Conservation (phyloP, 192 early-diverging fungal species). For the Podila verticillata region DNA sequence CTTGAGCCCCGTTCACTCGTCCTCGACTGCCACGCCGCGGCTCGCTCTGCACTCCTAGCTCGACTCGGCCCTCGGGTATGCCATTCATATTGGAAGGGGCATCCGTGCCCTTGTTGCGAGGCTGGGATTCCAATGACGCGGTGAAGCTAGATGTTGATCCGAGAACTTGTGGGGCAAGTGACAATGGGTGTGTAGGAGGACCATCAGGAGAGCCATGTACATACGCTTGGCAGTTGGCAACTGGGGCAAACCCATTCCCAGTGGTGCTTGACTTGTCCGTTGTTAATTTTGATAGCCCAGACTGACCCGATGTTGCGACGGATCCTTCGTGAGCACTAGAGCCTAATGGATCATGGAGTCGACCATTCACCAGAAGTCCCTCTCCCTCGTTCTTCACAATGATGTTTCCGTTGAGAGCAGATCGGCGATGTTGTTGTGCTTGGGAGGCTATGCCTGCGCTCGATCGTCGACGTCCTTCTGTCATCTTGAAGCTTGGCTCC, state of each 20-base stretch:
- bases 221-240: neutral
- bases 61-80: constrained; percentile 38
- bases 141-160: neutral
- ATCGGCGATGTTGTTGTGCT: neutral
- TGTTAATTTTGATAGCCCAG: no score
- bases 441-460: neutral
- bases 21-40: constrained; percentile 2
- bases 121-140: neutral
- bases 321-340: neutral
- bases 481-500: constrained; percentile 1
- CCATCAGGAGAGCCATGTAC: neutral
- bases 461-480: constrained; percentile 5
- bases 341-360: neutral
- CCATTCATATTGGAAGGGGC: constrained; percentile 22
- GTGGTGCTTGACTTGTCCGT: no score
- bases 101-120: neutral
- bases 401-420: constrained; percentile 24
- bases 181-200: neutral
- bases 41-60: constrained; percentile 26
- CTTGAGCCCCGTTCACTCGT: neutral
- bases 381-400: constrained; percentile 17
- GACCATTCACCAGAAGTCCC: neutral
- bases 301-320: no score
- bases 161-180: neutral
- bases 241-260: no score